Evolutionary conservation across 306 rosid genomes (phyloP), one percentile per base, ranked within the genome.

Genomic region (Hippophae rhamnoides): DNA sequence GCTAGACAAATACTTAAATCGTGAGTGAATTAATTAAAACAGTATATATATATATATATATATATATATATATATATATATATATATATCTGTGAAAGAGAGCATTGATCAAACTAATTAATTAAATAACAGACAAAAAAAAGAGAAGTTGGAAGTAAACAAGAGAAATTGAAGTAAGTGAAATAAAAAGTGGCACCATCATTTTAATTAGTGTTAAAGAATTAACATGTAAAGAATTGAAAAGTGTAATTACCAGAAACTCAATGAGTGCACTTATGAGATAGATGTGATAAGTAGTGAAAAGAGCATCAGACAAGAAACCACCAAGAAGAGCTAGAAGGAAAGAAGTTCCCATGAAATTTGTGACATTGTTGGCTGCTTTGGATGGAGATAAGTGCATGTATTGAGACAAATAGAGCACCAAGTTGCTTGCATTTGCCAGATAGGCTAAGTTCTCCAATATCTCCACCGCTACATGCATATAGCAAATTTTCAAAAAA

Each of bases 311-410:
- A 1, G 93, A 87, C 0, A 86, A 61, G 75, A 84, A 82, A n/a
- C 95, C 97, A 50, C 97, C 95, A 43, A 89, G 93, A 42, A 89
- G 75, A 48, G 95, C 84, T 48, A 89, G 93, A 45, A 89, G 84
- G 73, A 89, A 89, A 52, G 93, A 72, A 10, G 95, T 84, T 49
- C 93, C 97, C 95, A 89, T 89, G 83, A 89, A 89, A 52, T 74
- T 77, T 31, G 95, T 86, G 55, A 89, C 97, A 49, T 67, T 68
- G 79, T 77, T 84, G 57, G 97, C 83, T 41, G 89, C 74, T 48
- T 44, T 57, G 6, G 87, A 80, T 2, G 89, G 93, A 26, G 87
- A 76, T 58, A 82, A 80, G 70, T 76, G 82, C 93, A 86, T 89
- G 56, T 74, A 80, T 60, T 81, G 75, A 9, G 86, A 62, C 66